Evolutionary conservation across 2,329 filamentous ascomycete genomes (phyloP).

Genomic region (Coniella vitis): DNA sequence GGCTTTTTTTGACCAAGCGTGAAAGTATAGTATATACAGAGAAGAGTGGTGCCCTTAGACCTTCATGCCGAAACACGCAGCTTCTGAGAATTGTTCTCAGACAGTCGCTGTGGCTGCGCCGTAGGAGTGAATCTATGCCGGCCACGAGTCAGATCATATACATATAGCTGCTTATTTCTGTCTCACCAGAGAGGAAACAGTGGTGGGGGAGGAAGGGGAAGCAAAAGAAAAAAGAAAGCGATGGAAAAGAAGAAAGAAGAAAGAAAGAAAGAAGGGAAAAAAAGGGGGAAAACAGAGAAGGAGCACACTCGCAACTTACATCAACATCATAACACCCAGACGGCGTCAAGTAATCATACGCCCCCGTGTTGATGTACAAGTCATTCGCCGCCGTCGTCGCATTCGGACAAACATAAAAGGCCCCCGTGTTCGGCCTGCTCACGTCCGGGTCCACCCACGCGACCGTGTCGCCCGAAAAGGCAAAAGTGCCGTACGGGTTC

Average conservation of each 20-base stretch:
- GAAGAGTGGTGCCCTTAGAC: no score
- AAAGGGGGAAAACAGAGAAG: neutral
- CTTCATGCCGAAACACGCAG: no score
- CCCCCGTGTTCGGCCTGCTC: conserved; percentile 41
- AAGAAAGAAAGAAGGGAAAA: neutral
- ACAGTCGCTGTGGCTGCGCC: conserved; percentile 13
- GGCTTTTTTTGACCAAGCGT: no score
- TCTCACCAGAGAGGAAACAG: conserved; percentile 1
- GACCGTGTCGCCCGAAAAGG: conserved; percentile 46
- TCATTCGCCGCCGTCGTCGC: conserved; percentile 25
- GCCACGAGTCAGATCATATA: neutral
- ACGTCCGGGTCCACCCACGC: conserved; percentile 42
- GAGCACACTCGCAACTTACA: conserved; percentile 2
- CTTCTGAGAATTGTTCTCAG: neutral
- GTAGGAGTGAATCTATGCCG: conserved; percentile 14
- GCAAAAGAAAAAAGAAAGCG: no score
- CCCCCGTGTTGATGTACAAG: conserved; percentile 49
- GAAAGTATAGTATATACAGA: no score
- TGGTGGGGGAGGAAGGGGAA: no score
- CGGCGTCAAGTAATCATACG: conserved; percentile 48
- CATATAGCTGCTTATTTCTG: conserved; percentile 2
- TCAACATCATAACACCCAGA: conserved; percentile 33
- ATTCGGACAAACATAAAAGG: conserved; percentile 44
- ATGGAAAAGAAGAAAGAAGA: conserved; percentile 1
- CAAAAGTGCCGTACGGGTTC: conserved; percentile 47